Base-by-base conservation (phyloP, 768 basidiomycete species). In the Naganishia antarctica region DNA sequence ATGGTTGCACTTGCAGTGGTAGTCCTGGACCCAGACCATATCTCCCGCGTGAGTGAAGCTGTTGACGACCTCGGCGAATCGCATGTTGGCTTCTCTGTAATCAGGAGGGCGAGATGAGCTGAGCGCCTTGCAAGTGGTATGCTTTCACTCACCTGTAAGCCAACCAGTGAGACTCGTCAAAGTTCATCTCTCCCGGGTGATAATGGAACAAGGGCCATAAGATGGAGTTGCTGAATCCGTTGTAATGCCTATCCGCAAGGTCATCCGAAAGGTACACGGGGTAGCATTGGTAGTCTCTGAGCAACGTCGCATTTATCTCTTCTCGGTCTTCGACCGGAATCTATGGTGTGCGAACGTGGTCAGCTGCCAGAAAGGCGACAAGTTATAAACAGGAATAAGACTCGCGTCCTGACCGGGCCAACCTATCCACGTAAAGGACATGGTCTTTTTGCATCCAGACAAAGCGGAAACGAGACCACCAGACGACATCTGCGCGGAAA, bases 201-300 rank as follows among this genome's bases (percentile, higher is more conserved):
- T 97, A 99, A 78, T 99, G 96, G 83, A 99, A 97, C 49, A 99
- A 82, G 2, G 96, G 96, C 96, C 96, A 99, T 57, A 99, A 85
- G 79, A 99, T 98, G 60, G 93, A 96, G 81, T 99, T 99, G 71
- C 93, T 94, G 83, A 99, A 98, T 62, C 96, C 76, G 60, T 78
- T 78, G 70, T 78, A 99, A 79, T 98, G 93, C 59, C 87, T 84
- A 78, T 99, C 96, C n/a, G 96, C 94, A 68, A 99, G 85, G 73
- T 98, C 94, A 75, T 97, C 94, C 66, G 92, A 89, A 70, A 99
- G 87, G 80, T 96, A 96, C 72, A 99, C 96, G 23, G 96, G 94
- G 76, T 93, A 91, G 77, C 94, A 99, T 31, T 89, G 89, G 79
- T 91, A 94, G 77, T 98, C 94, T 61, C 91, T 89, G 85, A 85